Base-by-base conservation (phyloP, 495 filamentous ascomycete species). In the Mytilinidion resinicola region DNA sequence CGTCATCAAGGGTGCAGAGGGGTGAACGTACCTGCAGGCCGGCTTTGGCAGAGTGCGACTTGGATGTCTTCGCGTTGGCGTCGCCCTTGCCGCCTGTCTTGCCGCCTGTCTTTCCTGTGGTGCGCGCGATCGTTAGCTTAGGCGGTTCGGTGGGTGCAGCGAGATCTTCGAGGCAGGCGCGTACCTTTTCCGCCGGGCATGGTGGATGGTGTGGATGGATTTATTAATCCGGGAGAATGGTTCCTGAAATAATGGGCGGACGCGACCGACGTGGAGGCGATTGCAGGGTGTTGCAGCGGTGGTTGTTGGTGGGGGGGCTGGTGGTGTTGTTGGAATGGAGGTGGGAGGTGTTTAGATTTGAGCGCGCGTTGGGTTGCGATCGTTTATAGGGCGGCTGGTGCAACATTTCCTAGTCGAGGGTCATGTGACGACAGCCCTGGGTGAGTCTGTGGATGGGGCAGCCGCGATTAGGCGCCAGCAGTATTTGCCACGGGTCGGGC, bases 21-120 rank as follows among this genome's bases (percentile, higher is more conserved):
- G 15, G 12, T 14, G 25, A 52, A 83, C 93, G 82, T 78, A 98
- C 93, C 87, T 98, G 93, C 69, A 98, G 82, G 74, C 93, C 93
- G 74, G 93, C 93, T 76, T 96, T 95, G 67, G 90, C 90, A 66
- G 92, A 96, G 79, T 98, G 93, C 69, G 91, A 96, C 78, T 96
- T 92, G 75, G 97, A 91, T 67, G 89, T 87, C 80, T 96, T 96
- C 73, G 82, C 80, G 67, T 80, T 78, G 73, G 72, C 79, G 67
- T 80, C 83, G 51, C 67, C 74, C 57, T 76, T 76, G 7, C 84
- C 87, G 68, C 89, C 88, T 56, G 87, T 93, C 85, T 98, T 89
- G 56, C 86, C 86, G 62, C 86, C 85, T 38, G 86, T 87, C 78
- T 89, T 97, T 68, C 95, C 93, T 75, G 51, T 35, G 10, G 20